A percentile compares a stretch with the other conserved stretches of the same genome.
Conservation (phyloP, 2,329 filamentous ascomycete genomes). For the Exophiala bonariae region DNA sequence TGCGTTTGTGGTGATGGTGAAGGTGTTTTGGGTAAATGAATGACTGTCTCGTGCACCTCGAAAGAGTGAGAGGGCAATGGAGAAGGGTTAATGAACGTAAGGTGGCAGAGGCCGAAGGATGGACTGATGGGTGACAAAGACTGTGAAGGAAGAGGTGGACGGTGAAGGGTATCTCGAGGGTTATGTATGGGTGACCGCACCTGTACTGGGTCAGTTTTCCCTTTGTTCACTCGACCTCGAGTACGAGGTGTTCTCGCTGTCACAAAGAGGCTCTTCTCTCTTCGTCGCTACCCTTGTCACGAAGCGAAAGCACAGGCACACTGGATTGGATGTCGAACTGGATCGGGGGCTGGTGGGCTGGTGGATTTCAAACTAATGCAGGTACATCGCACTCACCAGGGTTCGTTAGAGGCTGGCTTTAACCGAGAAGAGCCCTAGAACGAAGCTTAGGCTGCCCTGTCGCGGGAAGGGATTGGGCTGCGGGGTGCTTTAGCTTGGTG, state of each 20-base stretch:
- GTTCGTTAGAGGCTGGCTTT: no score
- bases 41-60: slow-evolving; percentile 19
- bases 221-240: not conserved
- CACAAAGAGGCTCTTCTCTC: not conserved
- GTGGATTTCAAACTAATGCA: slow-evolving; percentile 4
- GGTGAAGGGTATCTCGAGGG: slow-evolving; percentile 4
- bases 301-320: not conserved
- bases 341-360: not conserved
- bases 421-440: not conserved
- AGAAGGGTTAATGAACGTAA: slow-evolving; percentile 16
- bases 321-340: not conserved
- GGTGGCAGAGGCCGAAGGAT: slow-evolving; percentile 17
- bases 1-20: slow-evolving; percentile 10
- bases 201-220: not conserved
- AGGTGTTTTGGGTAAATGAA: slow-evolving; percentile 11
- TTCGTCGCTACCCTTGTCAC: not conserved
- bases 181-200: slow-evolving; percentile 5
- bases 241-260: not conserved
- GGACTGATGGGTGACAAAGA: slow-evolving; percentile 10
- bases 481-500: slow-evolving; percentile 11
- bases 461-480: not conserved
- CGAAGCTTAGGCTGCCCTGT: not conserved
- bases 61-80: slow-evolving; percentile 22
- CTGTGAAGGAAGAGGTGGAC: slow-evolving; percentile 3
- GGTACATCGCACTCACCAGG: slow-evolving; percentile 1